Conservation (phyloP, 2,329 filamentous ascomycete genomes). For the Trichophyton equinum region DNA sequence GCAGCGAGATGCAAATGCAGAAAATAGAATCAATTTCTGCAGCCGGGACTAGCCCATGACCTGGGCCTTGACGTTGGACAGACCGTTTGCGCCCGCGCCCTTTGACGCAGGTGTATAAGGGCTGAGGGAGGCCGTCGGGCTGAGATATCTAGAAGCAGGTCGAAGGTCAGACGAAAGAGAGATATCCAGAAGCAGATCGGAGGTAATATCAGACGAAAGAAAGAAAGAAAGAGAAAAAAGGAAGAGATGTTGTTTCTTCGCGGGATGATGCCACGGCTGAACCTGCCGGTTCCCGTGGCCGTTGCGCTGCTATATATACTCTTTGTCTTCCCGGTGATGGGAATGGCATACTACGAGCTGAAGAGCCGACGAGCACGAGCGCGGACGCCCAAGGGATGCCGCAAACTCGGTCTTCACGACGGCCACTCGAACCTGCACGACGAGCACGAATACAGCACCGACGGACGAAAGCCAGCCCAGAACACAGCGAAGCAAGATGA, state of each 20-base stretch:
- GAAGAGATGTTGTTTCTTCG: slow-evolving; percentile 11
- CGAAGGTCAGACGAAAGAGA: background rate
- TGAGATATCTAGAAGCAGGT: background rate
- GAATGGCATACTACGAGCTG: slow-evolving; percentile 7
- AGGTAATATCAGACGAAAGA: background rate
- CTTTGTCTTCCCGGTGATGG: slow-evolving; percentile 11
- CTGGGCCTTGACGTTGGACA: no score
- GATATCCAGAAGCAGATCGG: background rate
- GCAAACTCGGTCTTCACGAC: slow-evolving; percentile 37
- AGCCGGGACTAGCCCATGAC: no score
- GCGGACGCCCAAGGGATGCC: slow-evolving; percentile 37
- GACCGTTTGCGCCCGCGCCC: no score
- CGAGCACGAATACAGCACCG: slow-evolving; percentile 37
- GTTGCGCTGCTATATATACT: slow-evolving; percentile 11
- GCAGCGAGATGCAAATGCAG: no score
- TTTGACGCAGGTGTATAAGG: no score
- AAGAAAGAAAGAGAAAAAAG: no score
- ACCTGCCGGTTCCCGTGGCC: slow-evolving; percentile 10
- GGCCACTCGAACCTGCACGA: slow-evolving; percentile 42
- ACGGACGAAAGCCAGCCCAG: slow-evolving; percentile 17
- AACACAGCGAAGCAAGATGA: background rate
- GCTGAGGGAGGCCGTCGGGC: no score
- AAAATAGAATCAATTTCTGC: no score
- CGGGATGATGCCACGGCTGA: slow-evolving; percentile 10
- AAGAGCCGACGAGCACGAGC: slow-evolving; percentile 5